Percentiles rank a stretch among this genome's conserved stretches.
phyloP scores from a whole-genome alignment of 495 filamentous ascomycete species.

The Xylaria grammica region DNA sequence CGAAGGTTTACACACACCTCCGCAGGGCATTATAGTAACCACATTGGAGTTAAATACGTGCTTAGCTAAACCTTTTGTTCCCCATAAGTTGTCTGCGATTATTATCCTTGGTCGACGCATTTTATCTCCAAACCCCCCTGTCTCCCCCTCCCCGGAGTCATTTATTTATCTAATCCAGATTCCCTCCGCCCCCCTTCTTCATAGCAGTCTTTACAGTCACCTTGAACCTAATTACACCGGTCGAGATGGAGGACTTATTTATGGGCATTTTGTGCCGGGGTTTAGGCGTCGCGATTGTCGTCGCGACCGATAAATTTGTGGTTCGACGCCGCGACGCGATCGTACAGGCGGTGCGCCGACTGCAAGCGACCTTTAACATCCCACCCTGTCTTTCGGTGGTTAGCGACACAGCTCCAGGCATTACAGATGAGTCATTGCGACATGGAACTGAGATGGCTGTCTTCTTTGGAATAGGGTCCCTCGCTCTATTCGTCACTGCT shows the following conservation, averaged over 20 bases:
- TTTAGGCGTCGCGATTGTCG: not conserved
- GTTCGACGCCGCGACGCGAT: conserved; percentile 3
- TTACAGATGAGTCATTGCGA: conserved; percentile 7
- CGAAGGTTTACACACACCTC: not conserved
- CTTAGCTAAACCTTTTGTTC: not conserved
- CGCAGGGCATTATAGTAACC: not conserved
- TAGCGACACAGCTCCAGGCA: conserved; percentile 9
- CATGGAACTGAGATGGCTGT: not conserved
- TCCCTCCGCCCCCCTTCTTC: not conserved
- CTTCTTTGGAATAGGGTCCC: not conserved
- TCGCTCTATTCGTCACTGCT: not conserved
- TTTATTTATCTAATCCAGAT: not conserved
- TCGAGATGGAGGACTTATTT: not conserved
- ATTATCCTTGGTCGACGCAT: not conserved
- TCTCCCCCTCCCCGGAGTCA: not conserved
- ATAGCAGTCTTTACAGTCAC: not conserved
- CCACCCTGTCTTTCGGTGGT: not conserved
- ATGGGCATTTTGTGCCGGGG: not conserved
- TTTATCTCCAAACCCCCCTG: not conserved
- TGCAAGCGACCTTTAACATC: conserved; percentile 6
- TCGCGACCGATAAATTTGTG: conserved; percentile 7
- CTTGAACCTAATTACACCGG: not conserved
- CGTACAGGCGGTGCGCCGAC: conserved; percentile 2
- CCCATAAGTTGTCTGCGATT: not conserved
- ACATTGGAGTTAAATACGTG: not conserved